Evolutionary conservation across 2,329 filamentous ascomycete genomes (phyloP).

Genomic region (Colletotrichum tropicale): DNA sequence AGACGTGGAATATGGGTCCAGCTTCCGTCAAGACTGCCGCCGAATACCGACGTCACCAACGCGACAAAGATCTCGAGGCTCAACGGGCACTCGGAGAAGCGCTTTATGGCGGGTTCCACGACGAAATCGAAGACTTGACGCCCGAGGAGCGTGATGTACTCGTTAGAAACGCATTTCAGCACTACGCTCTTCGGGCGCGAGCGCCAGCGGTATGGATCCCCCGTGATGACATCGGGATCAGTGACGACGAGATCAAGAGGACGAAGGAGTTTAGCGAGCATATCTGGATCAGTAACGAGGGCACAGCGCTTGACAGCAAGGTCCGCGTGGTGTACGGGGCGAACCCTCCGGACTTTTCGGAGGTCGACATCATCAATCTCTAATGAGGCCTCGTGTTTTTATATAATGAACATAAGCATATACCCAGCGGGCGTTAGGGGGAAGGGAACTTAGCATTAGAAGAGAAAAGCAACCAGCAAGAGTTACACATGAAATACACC

Average conservation of each 20-base stretch:
- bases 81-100: conserved; percentile 78
- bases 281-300: conserved; percentile 95
- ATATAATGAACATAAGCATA: conserved; percentile 8
- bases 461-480: not conserved
- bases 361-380: conserved; percentile 84
- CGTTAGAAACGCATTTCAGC: conserved; percentile 87
- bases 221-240: conserved; percentile 85
- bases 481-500: not conserved
- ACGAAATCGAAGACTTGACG: conserved; percentile 93
- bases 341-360: conserved; percentile 88
- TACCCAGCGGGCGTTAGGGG: conserved; percentile 17
- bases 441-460: not conserved
- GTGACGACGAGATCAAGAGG: conserved; percentile 85
- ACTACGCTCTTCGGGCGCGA: conserved; percentile 82
- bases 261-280: conserved; percentile 77
- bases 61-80: conserved; percentile 69
- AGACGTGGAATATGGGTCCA: conserved; percentile 43
- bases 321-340: conserved; percentile 82
- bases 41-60: conserved; percentile 52
- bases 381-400: conserved; percentile 36
- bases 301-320: conserved; percentile 85
- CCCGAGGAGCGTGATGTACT: conserved; percentile 87
- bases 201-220: conserved; percentile 95
- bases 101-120: conserved; percentile 84
- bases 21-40: conserved; percentile 44